A percentile compares a stretch with the other conserved stretches of the same genome.
Evolutionary conservation across 306 rosid genomes (phyloP).

Genomic region (Sindora glabra): DNA sequence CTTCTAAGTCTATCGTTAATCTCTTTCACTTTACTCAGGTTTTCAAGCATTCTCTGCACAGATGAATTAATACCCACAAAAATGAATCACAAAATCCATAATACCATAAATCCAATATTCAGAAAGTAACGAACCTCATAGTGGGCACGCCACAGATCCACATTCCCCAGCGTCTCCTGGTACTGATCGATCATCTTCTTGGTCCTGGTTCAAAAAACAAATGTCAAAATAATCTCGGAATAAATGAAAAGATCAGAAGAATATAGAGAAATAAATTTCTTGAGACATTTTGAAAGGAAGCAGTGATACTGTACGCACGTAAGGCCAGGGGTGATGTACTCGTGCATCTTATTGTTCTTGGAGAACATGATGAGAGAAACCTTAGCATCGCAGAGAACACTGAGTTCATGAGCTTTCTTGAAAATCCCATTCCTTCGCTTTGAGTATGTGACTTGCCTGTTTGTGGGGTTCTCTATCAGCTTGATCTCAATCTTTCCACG

Average conservation of each 20-base stretch:
- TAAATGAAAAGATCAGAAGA: no score
- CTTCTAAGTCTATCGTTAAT: slow-evolving; percentile 54
- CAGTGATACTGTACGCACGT: slow-evolving; percentile 25
- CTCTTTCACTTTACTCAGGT: slow-evolving; percentile 48
- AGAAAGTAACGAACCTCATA: slow-evolving; percentile 41
- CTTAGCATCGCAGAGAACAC: slow-evolving; percentile 82
- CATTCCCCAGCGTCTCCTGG: slow-evolving; percentile 38
- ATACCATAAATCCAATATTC: neutral
- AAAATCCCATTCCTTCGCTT: slow-evolving; percentile 71
- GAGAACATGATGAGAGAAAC: slow-evolving; percentile 83
- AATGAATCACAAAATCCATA: neutral
- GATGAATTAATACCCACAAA: neutral
- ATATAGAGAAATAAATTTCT: no score
- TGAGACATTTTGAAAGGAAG: no score
- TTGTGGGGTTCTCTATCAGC: slow-evolving; percentile 69
- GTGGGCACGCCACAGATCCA: slow-evolving; percentile 69
- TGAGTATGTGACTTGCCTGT: slow-evolving; percentile 87
- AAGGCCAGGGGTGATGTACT: slow-evolving; percentile 48
- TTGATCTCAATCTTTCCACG: slow-evolving; percentile 83
- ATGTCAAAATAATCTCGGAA: no score
- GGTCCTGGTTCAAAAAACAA: slow-evolving; percentile 20
- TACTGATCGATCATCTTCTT: slow-evolving; percentile 61
- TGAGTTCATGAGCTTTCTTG: slow-evolving; percentile 90
- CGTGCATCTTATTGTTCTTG: slow-evolving; percentile 47
- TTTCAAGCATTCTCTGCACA: slow-evolving; percentile 58